Evolutionary conservation across 176 grass and related monocot genomes (phyloP).

Genomic region (Leersia perrieri): DNA sequence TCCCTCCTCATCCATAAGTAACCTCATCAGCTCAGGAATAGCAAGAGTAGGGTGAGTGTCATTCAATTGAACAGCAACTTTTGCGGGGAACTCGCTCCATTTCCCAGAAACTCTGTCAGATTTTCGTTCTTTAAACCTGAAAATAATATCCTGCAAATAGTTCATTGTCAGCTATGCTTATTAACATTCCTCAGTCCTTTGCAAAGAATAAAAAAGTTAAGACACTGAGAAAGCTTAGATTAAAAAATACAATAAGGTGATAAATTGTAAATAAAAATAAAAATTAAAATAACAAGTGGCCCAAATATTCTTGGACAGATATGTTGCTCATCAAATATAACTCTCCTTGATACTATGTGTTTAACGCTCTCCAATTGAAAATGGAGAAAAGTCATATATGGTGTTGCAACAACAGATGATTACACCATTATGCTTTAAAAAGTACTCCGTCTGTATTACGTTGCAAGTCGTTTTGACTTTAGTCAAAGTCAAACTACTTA

Average conservation of each 20-base stretch:
- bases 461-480: too few species aligned
- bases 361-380: neutral
- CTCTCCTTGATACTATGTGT: neutral
- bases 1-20: slow-evolving; percentile 72
- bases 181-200: slow-evolving; percentile 24
- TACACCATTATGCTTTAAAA: neutral
- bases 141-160: slow-evolving; percentile 71
- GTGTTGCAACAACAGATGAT: neutral
- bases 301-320: neutral
- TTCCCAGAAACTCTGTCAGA: slow-evolving; percentile 48
- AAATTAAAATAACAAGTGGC: neutral
- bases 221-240: neutral
- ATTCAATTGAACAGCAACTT: slow-evolving; percentile 90
- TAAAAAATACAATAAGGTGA: neutral
- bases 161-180: slow-evolving; percentile 10
- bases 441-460: too few species aligned
- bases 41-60: slow-evolving; percentile 81
- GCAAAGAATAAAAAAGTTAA: neutral
- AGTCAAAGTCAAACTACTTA: too few species aligned
- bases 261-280: slow-evolving; percentile 13
- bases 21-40: slow-evolving; percentile 70
- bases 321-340: neutral
- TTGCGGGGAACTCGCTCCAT: slow-evolving; percentile 71
- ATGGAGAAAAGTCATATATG: neutral
- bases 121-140: slow-evolving; percentile 75